Base-by-base conservation (phyloP, 2,329 filamentous ascomycete genomes). In the Aspergillus sclerotialis region DNA sequence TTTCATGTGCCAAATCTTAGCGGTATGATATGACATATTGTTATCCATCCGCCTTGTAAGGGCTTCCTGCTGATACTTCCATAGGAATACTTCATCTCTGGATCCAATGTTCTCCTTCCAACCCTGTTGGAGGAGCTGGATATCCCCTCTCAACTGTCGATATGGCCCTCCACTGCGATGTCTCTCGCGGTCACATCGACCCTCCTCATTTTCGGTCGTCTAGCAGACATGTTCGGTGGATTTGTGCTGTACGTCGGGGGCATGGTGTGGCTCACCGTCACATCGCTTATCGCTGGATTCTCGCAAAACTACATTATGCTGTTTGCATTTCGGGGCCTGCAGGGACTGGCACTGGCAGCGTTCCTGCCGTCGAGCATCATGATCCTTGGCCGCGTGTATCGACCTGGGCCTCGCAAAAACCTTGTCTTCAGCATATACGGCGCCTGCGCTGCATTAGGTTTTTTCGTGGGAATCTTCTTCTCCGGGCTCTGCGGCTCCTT, bases 81-180 rank as follows among this genome's bases (percentile, higher is more conserved):
- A 7, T 39, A 76, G 69, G 84, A 89, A 62, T 89, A 81, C 59
- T 83, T 82, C 52, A 74, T 90, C 32, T 83, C 80, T 30, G 86
- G 86, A 19, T 92, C 89, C 50, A 76, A 70, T 38, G 64, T 79
- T 39, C 61, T 90, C 16, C 60, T 89, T 0, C 84, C 85, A 1
- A 76, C 75, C 0, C 57, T 92, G 3, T 67, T 76, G 8, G 52
- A 58, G 8, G 70, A 76, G 1, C 69, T 92, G 4, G 36, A 76
- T 25, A 87, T 92, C 26, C 75, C 83, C 0, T 70, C 78, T 28
- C 74, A 78, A 24, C 78, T 80, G 4, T 63, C 64, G 2, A 72
- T 72, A 32, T 75, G 71, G 71, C 70, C 72, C 2, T 65, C 70
- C 1, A 70, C 61, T 14, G 67, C 68, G n/a, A 65, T 73, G 28